phyloP scores from a whole-genome alignment of 768 basidiomycete genomes.

The Lactarius sp. region DNA sequence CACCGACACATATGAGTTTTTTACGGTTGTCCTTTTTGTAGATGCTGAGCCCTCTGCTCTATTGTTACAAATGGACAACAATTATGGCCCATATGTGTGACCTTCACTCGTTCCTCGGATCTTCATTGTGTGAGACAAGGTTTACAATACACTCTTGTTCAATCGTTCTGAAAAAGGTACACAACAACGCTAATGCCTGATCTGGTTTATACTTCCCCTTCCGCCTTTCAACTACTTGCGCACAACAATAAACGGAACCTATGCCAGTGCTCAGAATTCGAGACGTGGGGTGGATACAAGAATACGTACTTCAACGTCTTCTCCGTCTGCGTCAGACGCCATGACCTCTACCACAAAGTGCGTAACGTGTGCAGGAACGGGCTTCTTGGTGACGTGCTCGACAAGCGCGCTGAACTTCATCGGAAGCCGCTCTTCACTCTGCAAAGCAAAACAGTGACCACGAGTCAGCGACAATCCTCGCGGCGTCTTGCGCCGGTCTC shows the following conservation, averaged over 20 bases:
- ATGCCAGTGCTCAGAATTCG: slow-evolving; percentile 2
- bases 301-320: slow-evolving; percentile 82
- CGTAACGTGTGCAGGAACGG: slow-evolving; percentile 75
- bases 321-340: slow-evolving; percentile 86
- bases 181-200: slow-evolving; percentile 5
- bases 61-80: slow-evolving; percentile 20
- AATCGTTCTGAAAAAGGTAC: slow-evolving; percentile 1
- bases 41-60: slow-evolving; percentile 1
- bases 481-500: background rate
- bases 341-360: slow-evolving; percentile 92
- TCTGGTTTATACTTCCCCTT: background rate
- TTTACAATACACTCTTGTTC: slow-evolving; percentile 1
- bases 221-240: slow-evolving; percentile 41
- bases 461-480: slow-evolving; percentile 1
- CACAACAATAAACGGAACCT: slow-evolving; percentile 85
- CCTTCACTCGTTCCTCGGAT: background rate
- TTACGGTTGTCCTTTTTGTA: slow-evolving; percentile 15
- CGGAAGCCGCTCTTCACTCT: slow-evolving; percentile 83
- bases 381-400: slow-evolving; percentile 92
- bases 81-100: slow-evolving; percentile 17
- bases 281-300: slow-evolving; percentile 2
- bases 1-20: slow-evolving; percentile 15
- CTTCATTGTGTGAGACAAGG: slow-evolving; percentile 1
- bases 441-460: background rate
- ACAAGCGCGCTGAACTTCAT: slow-evolving; percentile 92